Evolutionary conservation across 129 eudicot genomes (phyloP).

Genomic region (Apium graveolens): DNA sequence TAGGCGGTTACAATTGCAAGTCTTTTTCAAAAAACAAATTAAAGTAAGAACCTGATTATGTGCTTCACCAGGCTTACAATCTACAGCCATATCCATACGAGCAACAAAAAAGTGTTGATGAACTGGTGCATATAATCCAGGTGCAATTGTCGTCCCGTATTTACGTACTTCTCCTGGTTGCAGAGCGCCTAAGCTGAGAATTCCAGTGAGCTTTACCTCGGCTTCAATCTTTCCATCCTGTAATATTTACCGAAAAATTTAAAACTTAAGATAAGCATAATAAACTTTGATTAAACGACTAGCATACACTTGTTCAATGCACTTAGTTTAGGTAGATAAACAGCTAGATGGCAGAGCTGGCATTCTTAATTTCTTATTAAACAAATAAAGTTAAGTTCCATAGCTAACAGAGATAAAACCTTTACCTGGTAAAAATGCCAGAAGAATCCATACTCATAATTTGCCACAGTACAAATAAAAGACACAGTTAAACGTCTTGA

Average conservation of each 20-base stretch:
- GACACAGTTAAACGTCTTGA: constrained; percentile 80
- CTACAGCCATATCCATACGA: constrained; percentile 82
- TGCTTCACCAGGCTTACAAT: constrained; percentile 79
- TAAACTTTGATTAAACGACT: constrained; percentile 3
- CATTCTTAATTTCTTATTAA: neutral
- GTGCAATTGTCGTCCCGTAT: constrained; percentile 73
- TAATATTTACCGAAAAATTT: neutral
- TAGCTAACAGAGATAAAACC: neutral
- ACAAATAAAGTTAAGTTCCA: neutral
- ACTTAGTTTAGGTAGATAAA: neutral
- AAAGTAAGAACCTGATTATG: constrained; percentile 56
- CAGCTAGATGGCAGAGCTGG: neutral
- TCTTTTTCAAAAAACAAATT: neutral
- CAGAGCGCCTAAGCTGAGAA: constrained; percentile 72
- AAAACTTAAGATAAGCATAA: neutral
- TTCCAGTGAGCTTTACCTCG: constrained; percentile 73
- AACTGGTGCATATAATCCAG: constrained; percentile 79
- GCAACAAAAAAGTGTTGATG: constrained; percentile 87
- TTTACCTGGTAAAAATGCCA: constrained; percentile 90
- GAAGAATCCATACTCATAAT: constrained; percentile 78
- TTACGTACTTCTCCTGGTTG: constrained; percentile 75
- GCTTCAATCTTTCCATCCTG: constrained; percentile 90
- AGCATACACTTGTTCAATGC: neutral
- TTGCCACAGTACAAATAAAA: constrained; percentile 84
- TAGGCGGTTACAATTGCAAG: neutral